phyloP scores from a whole-genome alignment of 352 stramenopile genomes.

The Pythium volutum region DNA sequence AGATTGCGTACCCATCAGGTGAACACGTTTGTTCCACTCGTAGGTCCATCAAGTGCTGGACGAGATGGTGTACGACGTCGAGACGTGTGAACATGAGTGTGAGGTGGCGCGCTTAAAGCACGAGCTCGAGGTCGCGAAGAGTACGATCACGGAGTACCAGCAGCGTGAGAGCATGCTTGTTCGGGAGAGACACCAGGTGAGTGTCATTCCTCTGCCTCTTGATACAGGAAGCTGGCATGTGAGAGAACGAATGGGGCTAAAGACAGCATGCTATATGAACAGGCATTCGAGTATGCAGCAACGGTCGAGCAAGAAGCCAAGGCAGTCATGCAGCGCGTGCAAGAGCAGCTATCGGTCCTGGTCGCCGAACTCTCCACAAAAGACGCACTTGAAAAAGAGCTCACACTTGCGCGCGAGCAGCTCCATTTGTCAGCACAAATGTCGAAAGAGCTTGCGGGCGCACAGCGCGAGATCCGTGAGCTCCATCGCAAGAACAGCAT shows the following conservation, averaged over 20 bases:
- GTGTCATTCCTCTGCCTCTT: background rate
- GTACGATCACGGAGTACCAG: slow-evolving; percentile 41
- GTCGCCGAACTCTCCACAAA: slow-evolving; percentile 65
- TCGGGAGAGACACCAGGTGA: slow-evolving; percentile 58
- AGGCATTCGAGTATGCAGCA: slow-evolving; percentile 55
- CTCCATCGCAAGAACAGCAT: slow-evolving; percentile 67
- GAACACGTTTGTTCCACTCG: background rate
- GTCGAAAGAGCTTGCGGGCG: slow-evolving; percentile 61
- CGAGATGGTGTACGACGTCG: slow-evolving; percentile 85
- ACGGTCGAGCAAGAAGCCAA: slow-evolving; percentile 53
- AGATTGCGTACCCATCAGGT: background rate
- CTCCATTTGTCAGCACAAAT: slow-evolving; percentile 46
- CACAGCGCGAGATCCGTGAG: slow-evolving; percentile 75
- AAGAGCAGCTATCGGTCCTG: slow-evolving; percentile 49
- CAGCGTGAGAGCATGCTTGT: slow-evolving; percentile 60
- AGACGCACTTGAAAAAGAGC: slow-evolving; percentile 65
- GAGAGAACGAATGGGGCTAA: background rate
- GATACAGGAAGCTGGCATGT: background rate
- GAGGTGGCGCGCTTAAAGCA: slow-evolving; percentile 36
- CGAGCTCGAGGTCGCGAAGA: slow-evolving; percentile 36
- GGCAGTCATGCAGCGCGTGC: slow-evolving; percentile 37
- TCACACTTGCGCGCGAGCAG: slow-evolving; percentile 55
- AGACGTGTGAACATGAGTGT: slow-evolving; percentile 58
- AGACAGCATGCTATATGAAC: background rate
- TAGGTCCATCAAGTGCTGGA: slow-evolving; percentile 66